A percentile compares a stretch with the other conserved stretches of the same genome.
phyloP scores from a whole-genome alignment of 1,284 basidiomycete genomes.

The Mycena citricolor region DNA sequence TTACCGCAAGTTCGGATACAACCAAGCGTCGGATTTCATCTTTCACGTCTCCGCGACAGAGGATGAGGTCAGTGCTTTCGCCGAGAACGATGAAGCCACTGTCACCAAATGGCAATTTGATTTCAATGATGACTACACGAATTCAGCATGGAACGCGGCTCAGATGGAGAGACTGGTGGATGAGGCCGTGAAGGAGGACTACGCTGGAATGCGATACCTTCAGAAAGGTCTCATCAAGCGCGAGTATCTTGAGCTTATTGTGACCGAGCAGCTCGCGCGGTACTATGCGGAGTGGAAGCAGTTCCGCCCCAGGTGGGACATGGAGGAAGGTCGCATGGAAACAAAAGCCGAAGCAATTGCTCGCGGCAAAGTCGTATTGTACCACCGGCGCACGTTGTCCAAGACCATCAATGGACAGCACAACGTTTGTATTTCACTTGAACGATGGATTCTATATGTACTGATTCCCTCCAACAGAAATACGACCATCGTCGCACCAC shows the following conservation, averaged over 20 bases:
- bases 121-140: conserved; percentile 1
- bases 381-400: background rate
- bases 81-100: background rate
- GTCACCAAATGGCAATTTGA: background rate
- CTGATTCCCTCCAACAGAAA: background rate
- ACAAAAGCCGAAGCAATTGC: conserved; percentile 1
- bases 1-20: conserved; percentile 9
- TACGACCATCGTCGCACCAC: background rate
- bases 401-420: conserved; percentile 2
- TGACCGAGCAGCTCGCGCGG: conserved; percentile 4
- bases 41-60: conserved; percentile 11
- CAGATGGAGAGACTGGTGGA: background rate
- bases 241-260: conserved; percentile 1
- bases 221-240: conserved; percentile 2
- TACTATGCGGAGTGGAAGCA: conserved; percentile 1
- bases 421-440: background rate
- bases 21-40: conserved; percentile 12
- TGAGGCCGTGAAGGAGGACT: background rate
- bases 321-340: background rate
- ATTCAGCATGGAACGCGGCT: conserved; percentile 3
- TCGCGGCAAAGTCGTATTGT: conserved; percentile 4
- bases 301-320: background rate
- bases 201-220: background rate
- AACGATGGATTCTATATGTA: no score
- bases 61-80: conserved; percentile 7